Base-by-base conservation (phyloP, 2,329 filamentous ascomycete genomes). In the Sarocladium oryzae region DNA sequence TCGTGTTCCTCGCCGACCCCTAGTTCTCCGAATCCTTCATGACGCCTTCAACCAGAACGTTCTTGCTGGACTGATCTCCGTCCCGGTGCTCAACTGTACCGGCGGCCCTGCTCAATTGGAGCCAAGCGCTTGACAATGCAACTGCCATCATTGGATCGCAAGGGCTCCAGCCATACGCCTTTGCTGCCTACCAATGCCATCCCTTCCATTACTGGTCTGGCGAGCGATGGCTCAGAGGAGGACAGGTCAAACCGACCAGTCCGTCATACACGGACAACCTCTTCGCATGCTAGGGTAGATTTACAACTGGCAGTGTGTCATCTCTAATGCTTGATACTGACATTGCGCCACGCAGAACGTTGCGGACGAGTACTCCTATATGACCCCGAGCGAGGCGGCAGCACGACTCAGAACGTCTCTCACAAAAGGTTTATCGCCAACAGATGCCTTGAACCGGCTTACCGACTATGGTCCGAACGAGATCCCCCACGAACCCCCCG, bases 401-500 rank as follows among this genome's bases (percentile, higher is more conserved):
- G 76, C 84, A 51, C 83, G 82, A 57, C 74, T 97, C 51, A 78
- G 84, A 56, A 95, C 92, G 3, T 96, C 91, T n/a, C 73, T 96
- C 23, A 82, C 78, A 13, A 79, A 88, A 62, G 93, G 93, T 50
- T 78, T 99, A 13, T 83, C 88, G 4, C 85, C 88, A 0, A 79
- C 83, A 40, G 89, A 96, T 68, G 93, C 91, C 32, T 77, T 90
- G 54, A 80, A 85, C 52, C 83, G 92, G 62, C 77, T 96, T 55
- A 80, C 85, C 62, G 81, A 86, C 56, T 82, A 93, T 72, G 93
- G 93, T 28, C 84, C 87, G 24, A 99, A 99, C 69, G 93, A 99
- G 69, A 86, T 99, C 33, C 89, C 93, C 5, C 89, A 95, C 67
- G 91, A 97, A 54, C 85, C 89, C 51, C 89, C 92, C 1, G 93